phyloP scores from a whole-genome alignment of 495 filamentous ascomycete species.

The Letharia lupina region DNA sequence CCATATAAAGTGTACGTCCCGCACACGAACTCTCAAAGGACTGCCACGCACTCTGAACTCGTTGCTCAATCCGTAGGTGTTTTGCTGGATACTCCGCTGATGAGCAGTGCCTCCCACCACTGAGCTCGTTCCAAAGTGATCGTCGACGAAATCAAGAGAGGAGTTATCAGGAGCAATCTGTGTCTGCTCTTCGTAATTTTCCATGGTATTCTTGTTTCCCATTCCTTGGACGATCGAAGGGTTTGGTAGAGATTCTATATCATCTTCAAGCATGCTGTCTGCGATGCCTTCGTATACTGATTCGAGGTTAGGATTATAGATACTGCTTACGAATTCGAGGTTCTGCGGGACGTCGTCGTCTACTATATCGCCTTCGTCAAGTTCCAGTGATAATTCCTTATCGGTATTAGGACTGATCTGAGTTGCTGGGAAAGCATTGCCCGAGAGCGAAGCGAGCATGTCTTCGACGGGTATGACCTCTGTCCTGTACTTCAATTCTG shows the following conservation, averaged over 20 bases:
- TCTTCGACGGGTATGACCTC: slow-evolving; percentile 77
- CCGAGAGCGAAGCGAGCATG: slow-evolving; percentile 81
- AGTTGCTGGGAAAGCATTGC: slow-evolving; percentile 59
- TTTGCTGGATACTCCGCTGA: slow-evolving; percentile 67
- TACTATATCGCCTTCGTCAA: slow-evolving; percentile 32
- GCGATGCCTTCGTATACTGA: slow-evolving; percentile 36
- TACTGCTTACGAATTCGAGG: slow-evolving; percentile 55
- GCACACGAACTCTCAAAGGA: slow-evolving; percentile 68
- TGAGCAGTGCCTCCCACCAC: slow-evolving; percentile 60
- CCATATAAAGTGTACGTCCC: slow-evolving; percentile 92
- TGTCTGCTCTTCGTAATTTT: slow-evolving; percentile 53
- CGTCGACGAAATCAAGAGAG: slow-evolving; percentile 61
- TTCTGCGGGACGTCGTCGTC: slow-evolving; percentile 44
- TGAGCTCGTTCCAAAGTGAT: slow-evolving; percentile 64
- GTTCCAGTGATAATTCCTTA: slow-evolving; percentile 14
- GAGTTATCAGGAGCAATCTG: slow-evolving; percentile 43
- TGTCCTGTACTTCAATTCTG: slow-evolving; percentile 77
- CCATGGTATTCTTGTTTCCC: slow-evolving; percentile 50
- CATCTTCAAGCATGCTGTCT: slow-evolving; percentile 42
- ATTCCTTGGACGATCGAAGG: slow-evolving; percentile 40
- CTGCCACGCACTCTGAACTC: slow-evolving; percentile 53
- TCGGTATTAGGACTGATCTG: slow-evolving; percentile 14
- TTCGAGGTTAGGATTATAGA: slow-evolving; percentile 41
- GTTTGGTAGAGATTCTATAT: slow-evolving; percentile 32
- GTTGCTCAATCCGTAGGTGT: slow-evolving; percentile 60